Evolutionary conservation across 1,139 yeast genomes (phyloP).

Genomic region (Chernovozyma sophiae-reginae): DNA sequence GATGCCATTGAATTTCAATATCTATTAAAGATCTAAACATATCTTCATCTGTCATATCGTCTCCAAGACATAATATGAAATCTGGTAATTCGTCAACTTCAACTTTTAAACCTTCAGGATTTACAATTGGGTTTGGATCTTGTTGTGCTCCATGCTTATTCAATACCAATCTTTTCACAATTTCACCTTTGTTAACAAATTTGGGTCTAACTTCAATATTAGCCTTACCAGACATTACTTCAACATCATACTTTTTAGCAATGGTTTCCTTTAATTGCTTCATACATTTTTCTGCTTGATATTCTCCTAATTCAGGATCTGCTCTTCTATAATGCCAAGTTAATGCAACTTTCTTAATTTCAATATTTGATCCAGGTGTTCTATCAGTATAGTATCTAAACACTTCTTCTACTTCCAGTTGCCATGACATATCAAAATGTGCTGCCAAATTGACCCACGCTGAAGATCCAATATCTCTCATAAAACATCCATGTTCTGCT

Average conservation of each 20-base stretch:
- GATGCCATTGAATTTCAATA: conserved; percentile 50
- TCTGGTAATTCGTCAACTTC: conserved; percentile 56
- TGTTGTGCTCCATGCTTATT: conserved; percentile 53
- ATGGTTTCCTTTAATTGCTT: conserved; percentile 59
- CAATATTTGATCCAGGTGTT: conserved; percentile 88
- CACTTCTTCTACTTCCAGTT: conserved; percentile 66
- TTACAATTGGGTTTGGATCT: conserved; percentile 26
- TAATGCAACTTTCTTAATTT: conserved; percentile 85
- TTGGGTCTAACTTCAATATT: conserved; percentile 94
- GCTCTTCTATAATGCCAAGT: conserved; percentile 98
- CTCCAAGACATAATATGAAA: conserved; percentile 87
- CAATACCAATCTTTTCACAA: conserved; percentile 74
- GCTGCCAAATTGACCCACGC: conserved; percentile 86
- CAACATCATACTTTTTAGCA: conserved; percentile 71
- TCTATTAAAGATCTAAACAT: conserved; percentile 78
- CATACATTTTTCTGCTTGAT: conserved; percentile 74
- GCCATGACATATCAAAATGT: conserved; percentile 92
- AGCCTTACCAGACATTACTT: conserved; percentile 95
- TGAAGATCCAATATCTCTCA: conserved; percentile 59
- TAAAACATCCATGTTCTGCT: conserved; percentile 97
- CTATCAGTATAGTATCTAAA: conserved; percentile 74
- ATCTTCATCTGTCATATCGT: conserved; percentile 95
- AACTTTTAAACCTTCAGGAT: conserved; percentile 24
- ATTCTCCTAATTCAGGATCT: conserved; percentile 88
- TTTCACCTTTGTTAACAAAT: conserved; percentile 94